Evolutionary conservation across 345 rosid genomes (phyloP), one percentile per base, ranked within the genome.

Genomic region (Salix suchowensis): DNA sequence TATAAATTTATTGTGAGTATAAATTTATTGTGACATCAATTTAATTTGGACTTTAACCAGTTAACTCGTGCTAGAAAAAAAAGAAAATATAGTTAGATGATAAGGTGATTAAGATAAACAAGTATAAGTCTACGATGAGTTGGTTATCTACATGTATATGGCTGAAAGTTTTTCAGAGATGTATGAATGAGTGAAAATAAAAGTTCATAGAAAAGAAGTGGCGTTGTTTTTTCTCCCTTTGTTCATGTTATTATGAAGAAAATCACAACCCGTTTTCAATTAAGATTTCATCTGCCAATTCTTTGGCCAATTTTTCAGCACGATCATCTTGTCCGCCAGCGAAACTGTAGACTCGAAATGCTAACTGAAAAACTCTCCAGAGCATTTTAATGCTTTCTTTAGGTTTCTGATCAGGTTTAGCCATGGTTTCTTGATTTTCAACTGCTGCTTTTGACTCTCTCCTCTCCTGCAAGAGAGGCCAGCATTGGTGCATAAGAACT

Each of bases 301-400:
- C 75, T 30, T 46, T 71, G 32, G 71, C 70, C 54, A 77, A 12
- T 16, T 26, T 65, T 15, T 77, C 70, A 15, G 80, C 75, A 36
- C 71, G 69, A 24, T 71, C 75, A 46, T 77, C 80, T 8, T 62
- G 75, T 65, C 80, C 80, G 36, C 80, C 80, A 30, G 80, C 71
- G 55, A 77, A 77, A 12, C 50, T 60, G 9, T 77, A 77, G 39
- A 71, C 75, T 18, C 80, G 37, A 66, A 77, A 77, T n/a, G 80
- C 80, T 8, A 77, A 64, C 75, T 77, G 76, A 32, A 77, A 77
- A n/a, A 50, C 65, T 65, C 66, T 78, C 81, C 81, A 72, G 2
- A 78, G 67, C 67, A 73, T 71, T 42, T 67, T 54, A 50, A 64
- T 54, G 36, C 65, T 71, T 48, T 65, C 71, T 30, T 16, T 42